Conservation (phyloP, 768 basidiomycete genomes). For the Tylopilus rubrobrunneus region DNA sequence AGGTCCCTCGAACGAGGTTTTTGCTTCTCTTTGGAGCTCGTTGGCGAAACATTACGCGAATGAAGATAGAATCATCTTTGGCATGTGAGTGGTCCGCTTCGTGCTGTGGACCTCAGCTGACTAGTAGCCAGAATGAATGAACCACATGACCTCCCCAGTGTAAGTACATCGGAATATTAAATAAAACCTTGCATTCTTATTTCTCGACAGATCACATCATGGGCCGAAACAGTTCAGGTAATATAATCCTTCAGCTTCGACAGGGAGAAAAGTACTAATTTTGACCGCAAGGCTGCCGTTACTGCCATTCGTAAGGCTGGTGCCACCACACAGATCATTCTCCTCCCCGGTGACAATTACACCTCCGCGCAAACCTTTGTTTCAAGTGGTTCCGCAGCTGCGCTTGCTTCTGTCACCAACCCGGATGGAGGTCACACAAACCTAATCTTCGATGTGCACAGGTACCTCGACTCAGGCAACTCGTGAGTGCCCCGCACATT, state of each 20-base stretch:
- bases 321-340: slow-evolving; percentile 8
- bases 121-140: slow-evolving; percentile 12
- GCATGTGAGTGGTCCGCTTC: slow-evolving; percentile 1
- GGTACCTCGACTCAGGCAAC: slow-evolving; percentile 12
- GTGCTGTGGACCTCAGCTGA: background rate
- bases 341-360: slow-evolving; percentile 9
- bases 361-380: slow-evolving; percentile 5
- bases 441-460: slow-evolving; percentile 13
- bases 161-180: background rate
- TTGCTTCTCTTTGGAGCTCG: slow-evolving; percentile 11
- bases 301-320: slow-evolving; percentile 13
- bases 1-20: slow-evolving; percentile 8
- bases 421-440: slow-evolving; percentile 7
- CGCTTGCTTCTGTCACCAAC: slow-evolving; percentile 5
- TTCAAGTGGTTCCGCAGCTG: slow-evolving; percentile 8
- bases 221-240: slow-evolving; percentile 12
- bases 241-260: background rate
- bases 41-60: slow-evolving; percentile 3
- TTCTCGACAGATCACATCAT: background rate
- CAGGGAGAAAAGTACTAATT: background rate
- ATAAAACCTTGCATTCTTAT: background rate
- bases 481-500: slow-evolving; percentile 3
- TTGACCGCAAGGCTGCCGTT: slow-evolving; percentile 5
- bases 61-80: slow-evolving; percentile 5
- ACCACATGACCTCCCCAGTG: slow-evolving; percentile 11